Base-by-base conservation (phyloP, 257 asterid species). In the Salvia splendens region DNA sequence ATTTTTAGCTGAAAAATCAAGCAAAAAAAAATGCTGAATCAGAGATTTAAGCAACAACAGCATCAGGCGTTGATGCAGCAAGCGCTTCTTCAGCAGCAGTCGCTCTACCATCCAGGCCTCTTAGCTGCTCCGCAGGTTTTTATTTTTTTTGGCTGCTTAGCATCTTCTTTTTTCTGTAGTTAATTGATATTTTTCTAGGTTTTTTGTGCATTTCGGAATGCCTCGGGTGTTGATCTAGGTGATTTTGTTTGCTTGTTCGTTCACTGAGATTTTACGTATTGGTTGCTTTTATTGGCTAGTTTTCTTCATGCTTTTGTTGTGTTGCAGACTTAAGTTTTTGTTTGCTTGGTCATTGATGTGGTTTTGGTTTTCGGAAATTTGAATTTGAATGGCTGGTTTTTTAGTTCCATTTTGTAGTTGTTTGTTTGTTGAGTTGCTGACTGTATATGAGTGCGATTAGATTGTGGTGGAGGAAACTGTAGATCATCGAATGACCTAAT, bases 211-310 rank as follows among this genome's bases (percentile, higher is more conserved):
- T n/a, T 60, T 73, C 45, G 41, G 33, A 38, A 8, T 53, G 65
- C 8, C 50, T 45, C 41, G 33, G 55, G 9, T 48, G 20, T 43
- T 74, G 73, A 65, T 77, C 58, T 52, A 41, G 40, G 40, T 53
- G 14, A n/a, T n/a, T 6, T 42, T 7, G 5, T 8, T 61, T 45
- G 17, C 24, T 62, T 45, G 16, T 51, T 16, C 55, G 9, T 56
- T n/a, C 24, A 15, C 49, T 60, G 46, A 42, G 12, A 50, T 43
- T 67, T n/a, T 20, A 12, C 11, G n/a, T 41, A 8, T n/a, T n/a
- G n/a, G n/a, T n/a, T n/a, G 15, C 6, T n/a, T 15, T 48, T 45
- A 51, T 51, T 59, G 59, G 67, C 11, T 63, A 28, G 38, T 14
- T 51, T 65, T n/a, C n/a, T 28, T 28, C 12, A 6, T 59, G 62